Evolutionary conservation across 2,329 filamentous ascomycete genomes (phyloP).

Genomic region (Dactylellina drechsleri): DNA sequence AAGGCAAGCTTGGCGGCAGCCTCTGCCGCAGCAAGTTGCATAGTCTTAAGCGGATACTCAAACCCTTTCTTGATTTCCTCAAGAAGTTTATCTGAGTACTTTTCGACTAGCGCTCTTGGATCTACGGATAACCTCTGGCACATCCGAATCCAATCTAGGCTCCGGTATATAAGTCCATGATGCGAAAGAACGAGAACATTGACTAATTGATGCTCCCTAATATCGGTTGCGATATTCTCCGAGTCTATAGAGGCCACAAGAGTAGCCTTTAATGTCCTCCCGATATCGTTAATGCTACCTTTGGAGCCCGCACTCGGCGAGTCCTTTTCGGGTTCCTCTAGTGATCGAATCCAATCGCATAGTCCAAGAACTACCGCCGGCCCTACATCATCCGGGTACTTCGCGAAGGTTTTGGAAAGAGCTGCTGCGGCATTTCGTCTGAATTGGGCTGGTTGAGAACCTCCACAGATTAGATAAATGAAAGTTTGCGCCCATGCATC

Average conservation of each 20-base stretch:
- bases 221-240: conserved; percentile 64
- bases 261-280: conserved; percentile 67
- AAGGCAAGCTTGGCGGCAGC: conserved; percentile 93
- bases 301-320: conserved; percentile 74
- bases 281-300: conserved; percentile 72
- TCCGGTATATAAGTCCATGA: conserved; percentile 71
- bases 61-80: conserved; percentile 68
- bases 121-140: conserved; percentile 83
- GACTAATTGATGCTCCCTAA: conserved; percentile 71
- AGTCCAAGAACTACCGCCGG: conserved; percentile 75
- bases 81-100: conserved; percentile 73
- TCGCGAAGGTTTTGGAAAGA: conserved; percentile 73
- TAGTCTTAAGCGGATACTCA: conserved; percentile 42
- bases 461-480: conserved; percentile 78
- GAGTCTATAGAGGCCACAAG: conserved; percentile 24
- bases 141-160: conserved; percentile 86
- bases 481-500: conserved; percentile 83
- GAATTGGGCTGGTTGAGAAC: conserved; percentile 70
- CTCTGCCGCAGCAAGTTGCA: conserved; percentile 74
- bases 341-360: conserved; percentile 79
- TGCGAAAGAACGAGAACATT: conserved; percentile 81
- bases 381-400: conserved; percentile 70
- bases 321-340: conserved; percentile 80
- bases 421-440: conserved; percentile 72
- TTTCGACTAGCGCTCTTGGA: conserved; percentile 78